These are phyloP conservation scores for Podospora appendiculata DNA, from an alignment of 495 filamentous ascomycete species.

Conservation along the genomic window DNA sequence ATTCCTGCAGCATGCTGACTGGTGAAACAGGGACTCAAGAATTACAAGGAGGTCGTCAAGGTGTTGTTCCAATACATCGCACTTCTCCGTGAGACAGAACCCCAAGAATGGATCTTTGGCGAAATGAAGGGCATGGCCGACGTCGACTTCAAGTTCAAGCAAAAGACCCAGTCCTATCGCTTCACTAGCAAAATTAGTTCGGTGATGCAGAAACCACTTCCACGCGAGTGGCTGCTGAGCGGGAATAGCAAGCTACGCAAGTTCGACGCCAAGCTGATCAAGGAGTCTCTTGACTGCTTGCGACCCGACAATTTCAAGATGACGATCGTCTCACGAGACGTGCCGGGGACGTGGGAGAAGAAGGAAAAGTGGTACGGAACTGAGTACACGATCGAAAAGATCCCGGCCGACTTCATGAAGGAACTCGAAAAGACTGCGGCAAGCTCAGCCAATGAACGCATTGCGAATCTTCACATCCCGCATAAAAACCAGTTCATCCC, in stretches of 20 bases:
- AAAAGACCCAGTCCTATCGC: conserved; percentile 81
- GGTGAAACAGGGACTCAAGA: conserved; percentile 44
- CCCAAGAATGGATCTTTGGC: conserved; percentile 87
- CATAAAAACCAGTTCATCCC: conserved; percentile 96
- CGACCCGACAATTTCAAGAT: conserved; percentile 86
- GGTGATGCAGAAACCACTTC: conserved; percentile 84
- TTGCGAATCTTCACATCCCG: conserved; percentile 72
- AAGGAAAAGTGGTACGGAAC: conserved; percentile 99
- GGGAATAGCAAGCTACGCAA: conserved; percentile 58
- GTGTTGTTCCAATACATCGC: conserved; percentile 91
- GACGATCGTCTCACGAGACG: conserved; percentile 70
- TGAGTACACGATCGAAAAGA: conserved; percentile 79
- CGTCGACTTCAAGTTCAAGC: conserved; percentile 88
- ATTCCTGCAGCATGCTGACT: conserved; percentile 3
- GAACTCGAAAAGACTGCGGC: conserved; percentile 58
- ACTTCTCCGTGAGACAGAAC: conserved; percentile 70
- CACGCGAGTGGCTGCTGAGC: conserved; percentile 80
- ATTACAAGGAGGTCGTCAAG: conserved; percentile 83
- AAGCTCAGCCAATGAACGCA: conserved; percentile 48
- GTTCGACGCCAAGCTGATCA: conserved; percentile 71
- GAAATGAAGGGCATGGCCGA: conserved; percentile 85
- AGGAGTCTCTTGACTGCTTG: conserved; percentile 64
- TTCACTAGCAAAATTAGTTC: conserved; percentile 78
- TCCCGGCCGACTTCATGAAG: conserved; percentile 65
- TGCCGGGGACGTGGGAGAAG: conserved; percentile 75